These are phyloP conservation scores for Alternaria sp. DNA, from an alignment of 2,329 filamentous ascomycete genomes.

Conservation along the genomic window DNA sequence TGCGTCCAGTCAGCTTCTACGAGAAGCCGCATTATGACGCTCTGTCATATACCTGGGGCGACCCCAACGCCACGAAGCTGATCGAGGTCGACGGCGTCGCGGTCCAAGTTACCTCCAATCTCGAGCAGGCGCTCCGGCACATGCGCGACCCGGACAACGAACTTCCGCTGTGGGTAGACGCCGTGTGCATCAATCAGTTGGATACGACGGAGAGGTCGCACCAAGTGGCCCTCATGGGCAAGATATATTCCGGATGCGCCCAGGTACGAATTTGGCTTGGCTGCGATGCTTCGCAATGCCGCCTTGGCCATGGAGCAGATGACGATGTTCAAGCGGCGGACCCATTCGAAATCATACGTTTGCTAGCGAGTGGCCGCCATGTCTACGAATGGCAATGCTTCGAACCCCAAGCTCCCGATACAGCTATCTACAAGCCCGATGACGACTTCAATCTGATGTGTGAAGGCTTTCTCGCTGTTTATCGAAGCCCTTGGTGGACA, in stretches of 20 bases:
- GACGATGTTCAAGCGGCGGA: too few relatives aligned
- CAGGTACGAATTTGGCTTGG: background rate
- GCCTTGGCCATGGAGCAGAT: background rate
- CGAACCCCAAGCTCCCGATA: too few relatives aligned
- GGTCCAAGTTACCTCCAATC: background rate
- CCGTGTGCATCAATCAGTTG: slow-evolving; percentile 2
- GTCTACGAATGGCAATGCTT: background rate
- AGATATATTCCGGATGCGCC: background rate
- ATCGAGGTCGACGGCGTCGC: background rate
- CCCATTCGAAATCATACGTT: background rate
- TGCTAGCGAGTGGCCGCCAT: background rate
- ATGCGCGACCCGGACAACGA: background rate
- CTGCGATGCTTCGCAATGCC: background rate
- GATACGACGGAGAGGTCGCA: background rate
- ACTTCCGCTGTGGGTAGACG: background rate
- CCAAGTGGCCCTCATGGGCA: background rate
- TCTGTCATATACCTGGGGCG: slow-evolving; percentile 18
- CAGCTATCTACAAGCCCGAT: background rate
- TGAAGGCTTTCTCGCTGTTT: background rate
- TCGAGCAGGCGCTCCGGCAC: background rate
- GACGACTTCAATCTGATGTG: background rate
- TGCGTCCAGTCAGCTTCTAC: background rate
- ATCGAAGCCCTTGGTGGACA: background rate
- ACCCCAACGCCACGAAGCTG: background rate
- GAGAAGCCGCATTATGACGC: slow-evolving; percentile 12